A percentile compares a stretch with the other conserved stretches of the same genome.
These are phyloP conservation scores for Ceratocystis eucalypticola DNA, from an alignment of 2,329 filamentous ascomycete genomes.

Conservation along the genomic window DNA sequence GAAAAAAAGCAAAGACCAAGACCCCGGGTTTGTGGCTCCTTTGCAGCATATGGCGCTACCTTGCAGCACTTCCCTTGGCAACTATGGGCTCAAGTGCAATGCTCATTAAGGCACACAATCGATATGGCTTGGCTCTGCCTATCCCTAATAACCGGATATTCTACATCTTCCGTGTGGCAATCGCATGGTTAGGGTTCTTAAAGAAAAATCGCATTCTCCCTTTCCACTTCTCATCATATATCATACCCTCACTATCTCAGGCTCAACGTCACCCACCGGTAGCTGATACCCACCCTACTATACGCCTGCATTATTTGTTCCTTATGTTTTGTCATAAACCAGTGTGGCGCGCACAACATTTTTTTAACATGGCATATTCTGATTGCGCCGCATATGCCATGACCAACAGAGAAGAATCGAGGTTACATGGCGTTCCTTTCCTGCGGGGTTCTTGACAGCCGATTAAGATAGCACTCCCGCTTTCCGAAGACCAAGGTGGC, in stretches of 20 bases:
- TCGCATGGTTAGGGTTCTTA: not conserved
- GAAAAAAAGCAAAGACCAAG: not conserved
- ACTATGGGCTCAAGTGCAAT: not conserved
- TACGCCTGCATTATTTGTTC: not conserved
- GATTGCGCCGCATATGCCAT: not conserved
- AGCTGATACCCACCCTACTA: not conserved
- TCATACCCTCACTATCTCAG: not conserved
- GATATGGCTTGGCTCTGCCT: not conserved
- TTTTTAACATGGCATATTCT: not conserved
- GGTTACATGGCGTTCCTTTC: not conserved
- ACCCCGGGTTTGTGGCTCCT: not conserved
- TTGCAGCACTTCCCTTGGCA: not conserved
- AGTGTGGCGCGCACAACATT: not conserved
- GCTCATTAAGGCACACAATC: not conserved
- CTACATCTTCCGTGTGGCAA: not conserved
- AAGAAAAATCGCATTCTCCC: not conserved
- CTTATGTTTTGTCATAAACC: not conserved
- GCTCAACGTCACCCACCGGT: not conserved
- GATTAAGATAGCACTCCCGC: not conserved
- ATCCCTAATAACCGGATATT: not conserved
- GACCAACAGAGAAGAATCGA: not conserved
- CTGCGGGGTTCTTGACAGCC: not conserved
- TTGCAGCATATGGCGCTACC: not conserved
- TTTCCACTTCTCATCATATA: not conserved
- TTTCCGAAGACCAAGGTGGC: not conserved